Conservation (phyloP, 2,329 filamentous ascomycete genomes). For the Apiospora aurea region DNA sequence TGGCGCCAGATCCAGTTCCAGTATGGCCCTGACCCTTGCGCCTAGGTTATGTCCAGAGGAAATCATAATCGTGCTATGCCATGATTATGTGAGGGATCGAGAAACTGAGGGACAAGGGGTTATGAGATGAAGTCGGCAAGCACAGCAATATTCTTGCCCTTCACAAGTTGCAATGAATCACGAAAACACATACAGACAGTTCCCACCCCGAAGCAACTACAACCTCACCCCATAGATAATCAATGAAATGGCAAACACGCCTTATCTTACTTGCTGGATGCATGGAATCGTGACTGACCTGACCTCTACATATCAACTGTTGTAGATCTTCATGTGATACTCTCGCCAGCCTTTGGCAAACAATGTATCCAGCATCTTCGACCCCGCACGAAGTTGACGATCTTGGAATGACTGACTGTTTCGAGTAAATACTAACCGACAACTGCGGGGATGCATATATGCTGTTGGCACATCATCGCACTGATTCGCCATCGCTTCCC, state of each 20-base stretch:
- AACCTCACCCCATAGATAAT: too few species aligned
- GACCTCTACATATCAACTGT: background rate
- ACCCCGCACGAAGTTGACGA: constrained; percentile 6
- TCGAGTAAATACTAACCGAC: background rate
- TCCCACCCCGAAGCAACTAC: too few species aligned
- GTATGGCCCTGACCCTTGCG: too few species aligned
- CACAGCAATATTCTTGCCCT: too few species aligned
- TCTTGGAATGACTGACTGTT: background rate
- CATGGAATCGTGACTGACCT: background rate
- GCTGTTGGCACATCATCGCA: background rate
- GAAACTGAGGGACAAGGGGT: too few species aligned
- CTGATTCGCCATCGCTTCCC: background rate
- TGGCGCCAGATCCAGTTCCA: too few species aligned
- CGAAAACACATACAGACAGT: too few species aligned
- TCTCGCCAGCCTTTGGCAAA: background rate
- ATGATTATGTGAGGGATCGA: too few species aligned
- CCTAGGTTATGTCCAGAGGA: too few species aligned
- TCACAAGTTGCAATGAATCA: too few species aligned
- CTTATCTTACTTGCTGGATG: background rate
- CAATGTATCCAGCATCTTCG: background rate
- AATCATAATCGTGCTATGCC: too few species aligned
- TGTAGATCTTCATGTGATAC: background rate
- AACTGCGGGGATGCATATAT: background rate
- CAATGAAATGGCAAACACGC: background rate
- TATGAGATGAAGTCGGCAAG: too few species aligned